These are phyloP conservation scores for Saccharomyces kudriavzevii DNA, from an alignment of 805 yeast species.

Conservation along the genomic window DNA sequence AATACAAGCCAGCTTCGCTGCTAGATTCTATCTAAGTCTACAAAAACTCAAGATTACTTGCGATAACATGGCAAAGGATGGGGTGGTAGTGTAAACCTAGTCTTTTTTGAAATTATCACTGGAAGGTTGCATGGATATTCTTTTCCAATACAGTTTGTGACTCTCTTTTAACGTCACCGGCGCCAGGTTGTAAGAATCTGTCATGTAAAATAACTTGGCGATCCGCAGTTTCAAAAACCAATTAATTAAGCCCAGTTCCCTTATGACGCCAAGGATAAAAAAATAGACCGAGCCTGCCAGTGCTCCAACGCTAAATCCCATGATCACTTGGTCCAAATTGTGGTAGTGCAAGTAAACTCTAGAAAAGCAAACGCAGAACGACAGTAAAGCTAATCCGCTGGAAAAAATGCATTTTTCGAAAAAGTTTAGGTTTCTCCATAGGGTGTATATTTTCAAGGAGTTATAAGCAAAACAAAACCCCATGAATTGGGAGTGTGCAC, in stretches of 20 bases:
- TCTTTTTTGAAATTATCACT: not conserved
- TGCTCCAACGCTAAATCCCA: constrained; percentile 61
- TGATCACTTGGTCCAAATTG: constrained; percentile 58
- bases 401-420: constrained; percentile 28
- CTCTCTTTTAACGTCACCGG: constrained; percentile 44
- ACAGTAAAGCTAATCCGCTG: constrained; percentile 19
- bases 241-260: constrained; percentile 62
- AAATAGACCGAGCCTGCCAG: constrained; percentile 54
- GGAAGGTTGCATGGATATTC: constrained; percentile 6
- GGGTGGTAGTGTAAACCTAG: not conserved
- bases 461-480: constrained; percentile 66
- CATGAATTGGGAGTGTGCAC: constrained; percentile 95
- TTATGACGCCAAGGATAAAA: constrained; percentile 39
- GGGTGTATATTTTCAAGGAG: constrained; percentile 34
- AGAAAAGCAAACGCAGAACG: constrained; percentile 48
- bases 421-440: constrained; percentile 34
- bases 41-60: not conserved
- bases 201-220: constrained; percentile 42
- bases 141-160: constrained; percentile 29
- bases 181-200: constrained; percentile 50
- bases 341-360: constrained; percentile 78
- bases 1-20: not conserved
- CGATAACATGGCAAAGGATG: not conserved
- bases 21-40: not conserved
- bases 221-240: constrained; percentile 57